Conservation (phyloP, 2,329 filamentous ascomycete species). For the Truncatella angustata region DNA sequence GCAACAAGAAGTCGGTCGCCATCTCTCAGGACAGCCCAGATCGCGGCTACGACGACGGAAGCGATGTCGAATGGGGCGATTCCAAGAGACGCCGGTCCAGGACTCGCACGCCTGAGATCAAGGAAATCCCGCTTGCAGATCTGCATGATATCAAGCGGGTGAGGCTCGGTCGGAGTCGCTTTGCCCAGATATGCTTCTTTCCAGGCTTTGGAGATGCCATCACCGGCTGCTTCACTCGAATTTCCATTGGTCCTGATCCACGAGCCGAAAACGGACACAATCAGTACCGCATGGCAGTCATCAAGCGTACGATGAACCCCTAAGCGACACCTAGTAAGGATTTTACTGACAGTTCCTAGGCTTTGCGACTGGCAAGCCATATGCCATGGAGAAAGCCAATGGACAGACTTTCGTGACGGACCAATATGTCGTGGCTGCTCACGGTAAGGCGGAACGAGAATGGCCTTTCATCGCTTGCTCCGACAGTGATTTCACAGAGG, state of each 20-base stretch:
- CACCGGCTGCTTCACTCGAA: conserved; percentile 78
- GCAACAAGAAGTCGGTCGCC: conserved; percentile 48
- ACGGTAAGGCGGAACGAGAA: conserved; percentile 79
- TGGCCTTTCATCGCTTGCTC: conserved; percentile 93
- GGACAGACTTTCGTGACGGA: conserved; percentile 80
- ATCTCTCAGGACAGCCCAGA: conserved; percentile 38
- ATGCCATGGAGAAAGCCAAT: conserved; percentile 73
- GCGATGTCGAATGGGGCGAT: conserved; percentile 73
- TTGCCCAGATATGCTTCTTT: conserved; percentile 89
- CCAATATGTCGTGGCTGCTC: conserved; percentile 76
- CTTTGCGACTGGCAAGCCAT: conserved; percentile 76
- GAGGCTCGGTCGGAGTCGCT: conserved; percentile 79
- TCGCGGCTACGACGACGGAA: conserved; percentile 67
- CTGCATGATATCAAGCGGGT: conserved; percentile 82
- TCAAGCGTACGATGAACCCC: conserved; percentile 64
- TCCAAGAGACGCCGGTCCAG: conserved; percentile 45
- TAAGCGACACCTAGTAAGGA: too few relatives aligned
- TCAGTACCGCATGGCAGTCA: conserved; percentile 82
- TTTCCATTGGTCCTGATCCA: conserved; percentile 75
- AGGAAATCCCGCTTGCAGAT: conserved; percentile 68
- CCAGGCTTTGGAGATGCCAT: conserved; percentile 84
- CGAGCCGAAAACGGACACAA: conserved; percentile 57
- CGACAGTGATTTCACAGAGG: conserved; percentile 80
- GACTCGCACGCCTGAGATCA: conserved; percentile 53
- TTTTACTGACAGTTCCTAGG: conserved; percentile 45